Evolutionary conservation across 345 rosid genomes (phyloP).

Genomic region (Acer saccharum): DNA sequence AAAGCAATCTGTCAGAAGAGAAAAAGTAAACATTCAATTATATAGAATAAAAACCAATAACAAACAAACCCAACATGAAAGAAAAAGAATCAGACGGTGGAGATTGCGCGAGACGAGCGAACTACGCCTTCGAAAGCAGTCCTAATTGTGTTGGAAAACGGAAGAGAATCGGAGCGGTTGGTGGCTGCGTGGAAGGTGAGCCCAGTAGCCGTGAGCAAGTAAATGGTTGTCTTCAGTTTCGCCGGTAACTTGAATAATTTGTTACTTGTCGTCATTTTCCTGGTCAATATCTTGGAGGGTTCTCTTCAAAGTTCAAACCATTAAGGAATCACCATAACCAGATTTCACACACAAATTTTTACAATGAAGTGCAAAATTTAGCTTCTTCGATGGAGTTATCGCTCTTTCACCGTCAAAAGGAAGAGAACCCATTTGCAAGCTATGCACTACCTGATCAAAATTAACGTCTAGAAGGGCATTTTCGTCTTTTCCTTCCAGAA

Average conservation of each 20-base stretch:
- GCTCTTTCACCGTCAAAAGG: too few species aligned
- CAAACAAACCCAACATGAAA: background rate
- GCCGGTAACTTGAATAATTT: constrained; percentile 41
- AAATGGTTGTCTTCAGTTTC: constrained; percentile 36
- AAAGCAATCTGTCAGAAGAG: constrained; percentile 46
- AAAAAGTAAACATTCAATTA: background rate
- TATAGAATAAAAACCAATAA: background rate
- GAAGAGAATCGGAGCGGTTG: constrained; percentile 16
- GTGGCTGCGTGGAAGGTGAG: constrained; percentile 34
- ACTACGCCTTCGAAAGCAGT: constrained; percentile 41
- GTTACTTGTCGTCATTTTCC: background rate
- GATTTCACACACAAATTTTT: too few species aligned
- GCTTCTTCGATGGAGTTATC: too few species aligned
- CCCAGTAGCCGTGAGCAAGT: constrained; percentile 45
- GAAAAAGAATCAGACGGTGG: constrained; percentile 40
- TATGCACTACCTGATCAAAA: too few species aligned
- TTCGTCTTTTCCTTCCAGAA: too few species aligned
- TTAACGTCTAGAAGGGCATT: too few species aligned
- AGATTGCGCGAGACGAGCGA: constrained; percentile 66
- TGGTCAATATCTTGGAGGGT: too few species aligned
- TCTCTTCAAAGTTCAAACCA: background rate
- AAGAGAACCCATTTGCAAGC: too few species aligned
- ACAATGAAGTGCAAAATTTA: too few species aligned
- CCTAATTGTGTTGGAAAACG: constrained; percentile 30
- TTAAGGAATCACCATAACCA: too few species aligned